Evolutionary conservation across 2,329 filamentous ascomycete species (phyloP), one percentile per base, ranked within the genome.

Genomic region (Diaporthe aspalathi): DNA sequence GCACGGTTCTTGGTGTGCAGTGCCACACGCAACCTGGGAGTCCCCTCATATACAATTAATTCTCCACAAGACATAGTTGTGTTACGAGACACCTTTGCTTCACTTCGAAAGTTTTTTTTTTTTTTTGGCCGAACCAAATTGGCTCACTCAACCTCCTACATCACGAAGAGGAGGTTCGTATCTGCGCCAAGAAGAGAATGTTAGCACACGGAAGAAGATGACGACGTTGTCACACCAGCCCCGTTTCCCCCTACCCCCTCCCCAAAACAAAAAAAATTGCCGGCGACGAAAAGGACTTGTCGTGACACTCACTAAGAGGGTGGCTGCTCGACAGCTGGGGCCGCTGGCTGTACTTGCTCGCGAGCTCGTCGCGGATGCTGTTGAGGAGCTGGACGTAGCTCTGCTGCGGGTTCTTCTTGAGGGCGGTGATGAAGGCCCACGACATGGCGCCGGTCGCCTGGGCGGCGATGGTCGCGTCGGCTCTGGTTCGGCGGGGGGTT

Each of bases 381-480:
- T 98, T 98, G 77, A 99, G 88, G 73, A 99, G 85, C 84, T 98
- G 93, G 66, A 99, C 95, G 79, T 99, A 99, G 84, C 94, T 98
- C 85, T 99, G 96, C 79, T 98, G 94, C 0, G 95, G 95, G 81
- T 98, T 97, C 88, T 97, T 97, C 85, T 94, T 95, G 76, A 99
- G 88, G 53, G 95, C 92, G 6, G 87, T 92, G 80, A 99, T 95
- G 81, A 99, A 99, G 12, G 96, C 96, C 91, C 93, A 98, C 1
- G 94, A 97, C 96, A 99, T 98, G 79, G 96, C 96, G 67, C 96
- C 96, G 0, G 96, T 98, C 35, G 96, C 95, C 83, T 98, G 89
- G 66, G 94, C 92, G 45, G 88, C 90, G 77, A 98, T 98, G 24
- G 91, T 93, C n/a, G 95, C 95, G 80, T 99, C 96, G 82, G 94